Percentiles rank a stretch among this genome's conserved stretches.
Evolutionary conservation across 1,284 basidiomycete genomes (phyloP).

Genomic region (Coniophora puteana): DNA sequence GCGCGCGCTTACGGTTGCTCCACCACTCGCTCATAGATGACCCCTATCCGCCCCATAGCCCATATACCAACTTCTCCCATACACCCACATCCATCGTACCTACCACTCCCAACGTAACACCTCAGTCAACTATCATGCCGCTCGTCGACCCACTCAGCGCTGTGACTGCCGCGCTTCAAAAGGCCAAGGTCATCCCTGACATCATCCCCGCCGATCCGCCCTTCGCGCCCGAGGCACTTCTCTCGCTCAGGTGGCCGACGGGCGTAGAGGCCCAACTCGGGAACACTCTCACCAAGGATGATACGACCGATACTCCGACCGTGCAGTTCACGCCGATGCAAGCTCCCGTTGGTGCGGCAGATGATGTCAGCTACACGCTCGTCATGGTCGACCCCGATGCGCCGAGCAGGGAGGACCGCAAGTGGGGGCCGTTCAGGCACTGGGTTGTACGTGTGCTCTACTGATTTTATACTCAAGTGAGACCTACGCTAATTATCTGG

Average conservation of each 20-base stretch:
- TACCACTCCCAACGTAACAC: too few species aligned
- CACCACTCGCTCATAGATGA: too few species aligned
- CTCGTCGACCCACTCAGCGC: constrained; percentile 36
- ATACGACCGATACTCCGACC: constrained; percentile 49
- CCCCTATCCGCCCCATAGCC: too few species aligned
- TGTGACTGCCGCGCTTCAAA: constrained; percentile 36
- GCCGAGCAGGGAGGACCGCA: constrained; percentile 51
- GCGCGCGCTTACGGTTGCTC: too few species aligned
- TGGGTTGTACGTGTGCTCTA: constrained; percentile 50
- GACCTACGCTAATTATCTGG: neutral
- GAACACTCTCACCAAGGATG: constrained; percentile 41
- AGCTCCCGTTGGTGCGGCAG: constrained; percentile 30
- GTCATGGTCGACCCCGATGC: constrained; percentile 71
- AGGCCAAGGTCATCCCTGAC: constrained; percentile 51
- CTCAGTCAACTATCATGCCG: constrained; percentile 3
- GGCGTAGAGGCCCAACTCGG: constrained; percentile 48
- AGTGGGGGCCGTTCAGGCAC: constrained; percentile 57
- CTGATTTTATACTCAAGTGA: neutral
- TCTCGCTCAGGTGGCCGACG: constrained; percentile 49
- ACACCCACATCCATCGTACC: too few species aligned
- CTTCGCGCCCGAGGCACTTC: constrained; percentile 49
- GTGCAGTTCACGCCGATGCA: constrained; percentile 46
- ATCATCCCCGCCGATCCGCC: constrained; percentile 39
- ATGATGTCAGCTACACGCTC: constrained; percentile 52
- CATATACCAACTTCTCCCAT: too few species aligned